Percentiles rank a stretch among this genome's conserved stretches.
These are phyloP conservation scores for Graphilbum fragrans DNA, from an alignment of 2,329 filamentous ascomycete genomes.

Conservation along the genomic window DNA sequence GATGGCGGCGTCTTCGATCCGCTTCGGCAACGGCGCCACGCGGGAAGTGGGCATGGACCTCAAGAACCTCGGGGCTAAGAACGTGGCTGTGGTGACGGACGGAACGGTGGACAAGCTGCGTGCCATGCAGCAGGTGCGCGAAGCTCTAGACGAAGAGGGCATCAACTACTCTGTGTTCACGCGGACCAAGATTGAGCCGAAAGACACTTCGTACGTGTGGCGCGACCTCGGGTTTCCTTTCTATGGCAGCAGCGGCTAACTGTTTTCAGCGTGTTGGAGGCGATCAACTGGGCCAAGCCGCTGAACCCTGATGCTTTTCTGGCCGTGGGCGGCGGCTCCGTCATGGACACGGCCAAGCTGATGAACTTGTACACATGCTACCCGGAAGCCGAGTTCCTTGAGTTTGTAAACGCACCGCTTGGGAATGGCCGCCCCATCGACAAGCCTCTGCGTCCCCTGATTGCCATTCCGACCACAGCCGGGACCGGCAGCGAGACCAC, in stretches of 20 bases:
- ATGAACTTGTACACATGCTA: constrained; percentile 95
- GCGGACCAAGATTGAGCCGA: constrained; percentile 76
- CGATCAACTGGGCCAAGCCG: constrained; percentile 75
- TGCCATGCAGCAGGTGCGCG: constrained; percentile 80
- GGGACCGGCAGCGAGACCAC: constrained; percentile 91
- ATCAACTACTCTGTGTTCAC: constrained; percentile 74
- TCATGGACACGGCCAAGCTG: constrained; percentile 96
- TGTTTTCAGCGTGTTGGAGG: constrained; percentile 60
- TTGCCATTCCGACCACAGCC: constrained; percentile 76
- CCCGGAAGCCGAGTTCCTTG: constrained; percentile 84
- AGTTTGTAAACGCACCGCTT: constrained; percentile 94
- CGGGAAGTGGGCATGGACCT: constrained; percentile 98
- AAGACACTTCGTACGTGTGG: constrained; percentile 68
- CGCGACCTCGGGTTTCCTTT: constrained; percentile 1
- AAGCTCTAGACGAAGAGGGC: constrained; percentile 66
- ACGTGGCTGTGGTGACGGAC: constrained; percentile 89
- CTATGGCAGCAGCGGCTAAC: neutral
- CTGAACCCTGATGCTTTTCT: constrained; percentile 80
- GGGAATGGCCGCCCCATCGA: constrained; percentile 72
- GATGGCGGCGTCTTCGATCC: constrained; percentile 90
- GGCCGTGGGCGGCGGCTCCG: constrained; percentile 83
- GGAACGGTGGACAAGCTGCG: constrained; percentile 67
- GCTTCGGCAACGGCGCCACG: constrained; percentile 86
- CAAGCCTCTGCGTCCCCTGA: constrained; percentile 58
- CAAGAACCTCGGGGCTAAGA: constrained; percentile 75